Conservation (phyloP, 1,284 basidiomycete species). For the Xanthoconium separans region DNA sequence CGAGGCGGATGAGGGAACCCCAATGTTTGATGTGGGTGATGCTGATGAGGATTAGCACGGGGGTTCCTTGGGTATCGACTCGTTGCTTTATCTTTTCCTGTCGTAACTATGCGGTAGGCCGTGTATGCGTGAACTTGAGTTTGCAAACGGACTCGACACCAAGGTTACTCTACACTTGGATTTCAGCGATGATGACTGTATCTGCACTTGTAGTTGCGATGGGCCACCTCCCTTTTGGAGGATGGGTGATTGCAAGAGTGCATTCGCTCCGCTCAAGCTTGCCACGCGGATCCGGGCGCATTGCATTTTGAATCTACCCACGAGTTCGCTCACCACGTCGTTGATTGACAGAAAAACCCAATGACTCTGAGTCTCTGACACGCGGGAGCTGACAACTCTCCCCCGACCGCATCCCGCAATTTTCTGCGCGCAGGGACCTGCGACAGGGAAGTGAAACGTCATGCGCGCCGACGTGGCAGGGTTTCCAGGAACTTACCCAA, state of each 20-base stretch:
- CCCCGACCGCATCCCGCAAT: too few relatives aligned
- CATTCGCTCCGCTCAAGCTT: conserved; percentile 77
- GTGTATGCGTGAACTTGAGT: too few relatives aligned
- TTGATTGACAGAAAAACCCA: not conserved
- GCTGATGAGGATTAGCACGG: conserved; percentile 38
- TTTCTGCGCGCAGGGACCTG: too few relatives aligned
- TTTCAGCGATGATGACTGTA: conserved; percentile 67
- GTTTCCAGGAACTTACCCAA: too few relatives aligned
- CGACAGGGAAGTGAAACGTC: too few relatives aligned
- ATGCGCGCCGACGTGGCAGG: too few relatives aligned
- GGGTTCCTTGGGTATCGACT: not conserved
- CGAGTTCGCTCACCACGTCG: not conserved
- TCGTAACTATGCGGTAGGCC: not conserved
- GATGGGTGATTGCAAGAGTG: conserved; percentile 67
- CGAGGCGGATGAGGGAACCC: conserved; percentile 22
- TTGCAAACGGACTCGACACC: too few relatives aligned
- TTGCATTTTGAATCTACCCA: conserved; percentile 52
- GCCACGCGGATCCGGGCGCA: conserved; percentile 75
- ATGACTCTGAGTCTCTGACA: conserved; percentile 14
- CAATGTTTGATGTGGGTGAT: conserved; percentile 51
- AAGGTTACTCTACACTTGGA: conserved; percentile 38
- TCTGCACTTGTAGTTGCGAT: conserved; percentile 47
- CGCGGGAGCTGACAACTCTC: too few relatives aligned
- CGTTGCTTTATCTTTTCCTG: not conserved
- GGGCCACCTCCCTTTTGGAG: conserved; percentile 38